Evolutionary conservation across 2,329 filamentous ascomycete species (phyloP), one percentile per base, ranked within the genome.

Genomic region (Fusarium caatingaense): DNA sequence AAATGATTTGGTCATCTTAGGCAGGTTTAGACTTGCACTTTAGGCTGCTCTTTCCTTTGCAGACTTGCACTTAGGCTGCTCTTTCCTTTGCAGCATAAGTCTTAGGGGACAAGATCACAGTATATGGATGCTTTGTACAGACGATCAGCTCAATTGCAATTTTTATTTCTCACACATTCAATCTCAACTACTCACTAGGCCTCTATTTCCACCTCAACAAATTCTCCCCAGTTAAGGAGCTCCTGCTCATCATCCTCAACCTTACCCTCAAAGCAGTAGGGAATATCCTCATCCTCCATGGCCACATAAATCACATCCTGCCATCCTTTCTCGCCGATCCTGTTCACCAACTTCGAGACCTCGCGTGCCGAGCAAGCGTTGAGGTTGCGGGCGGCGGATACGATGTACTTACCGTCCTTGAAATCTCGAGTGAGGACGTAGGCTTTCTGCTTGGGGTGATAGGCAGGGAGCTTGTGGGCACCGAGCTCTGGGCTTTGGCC

Each of bases 291-390:
- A 8, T 41, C 57, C 20, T 57, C 47, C 23, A 58, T 55, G 5
- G 60, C 41, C n/a, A 78, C 57, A 69, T 76, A 76, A 13, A 78
- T 53, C 13, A 76, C 40, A 28, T 78, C 76, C 12, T 57, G 37
- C 73, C 74, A 78, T 16, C 66, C 62, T 18, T 67, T 45, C 15
- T 50, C 46, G 48, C 71, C 71, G 10, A 74, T 42, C 23, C 25
- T 20, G 6, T 41, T 13, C 56, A 78, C 47, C 21, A 69, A 55
- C 28, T 45, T 60, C 20, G 62, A 28, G 25, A 72, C 56, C 16
- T 72, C 61, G 6, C 16, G 34, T 51, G 28, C 48, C 20, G 66
- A 57, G 32, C 69, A 69, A 15, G 50, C 54, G 10, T 72, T 61
- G 42, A 66, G 49, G 37, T 70, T 66, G 16, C 48, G 42, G 16